Base-by-base conservation (phyloP, 768 basidiomycete genomes). In the Rhodotorula babjevae region DNA sequence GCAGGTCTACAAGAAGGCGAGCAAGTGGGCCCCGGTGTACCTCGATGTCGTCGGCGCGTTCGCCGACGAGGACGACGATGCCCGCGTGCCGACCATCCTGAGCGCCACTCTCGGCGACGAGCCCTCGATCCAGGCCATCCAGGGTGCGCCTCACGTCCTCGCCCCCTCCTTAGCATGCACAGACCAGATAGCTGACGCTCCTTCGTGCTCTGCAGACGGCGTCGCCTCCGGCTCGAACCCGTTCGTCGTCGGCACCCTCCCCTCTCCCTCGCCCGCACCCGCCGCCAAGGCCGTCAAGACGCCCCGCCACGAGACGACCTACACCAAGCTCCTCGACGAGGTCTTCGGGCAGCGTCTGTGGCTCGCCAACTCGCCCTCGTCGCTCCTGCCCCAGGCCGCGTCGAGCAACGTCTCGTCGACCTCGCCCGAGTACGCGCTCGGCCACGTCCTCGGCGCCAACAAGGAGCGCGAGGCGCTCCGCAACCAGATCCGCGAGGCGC, bases 401-500 rank as follows among this genome's bases (percentile, higher is more conserved):
- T 46, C 67, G 42, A n/a, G 63, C 46, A 69, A 29, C 71, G 62
- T 77, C 75, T 76, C 75, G 58, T 91, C 92, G 27, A 95, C 93
- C 18, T 89, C 86, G n/a, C 96, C 95, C 3, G 92, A 97, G 80
- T 97, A 89, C 79, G 95, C 96, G 1, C 85, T 98, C 49, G 95
- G 96, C 21, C 89, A 93, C 58, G 88, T 93, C 60, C 88, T 91
- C 52, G 91, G 90, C 5, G 87, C 92, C 76, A 79, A 91, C 61
- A 90, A 91, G 69, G 85, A 88, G 72, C 86, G 93, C n/a, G 83
- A 83, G 40, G 85, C 87, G 72, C 87, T 97, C 36, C 80, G 89
- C 40, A 79, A 82, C 9, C 84, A 86, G 47, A 86, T 93, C 42
- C 86, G 88, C 77, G 85, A 86, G 52, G 82, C 93, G 33, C 81